Conservation (phyloP, 768 basidiomycete genomes). For the Coprinopsis marcescibilis region DNA sequence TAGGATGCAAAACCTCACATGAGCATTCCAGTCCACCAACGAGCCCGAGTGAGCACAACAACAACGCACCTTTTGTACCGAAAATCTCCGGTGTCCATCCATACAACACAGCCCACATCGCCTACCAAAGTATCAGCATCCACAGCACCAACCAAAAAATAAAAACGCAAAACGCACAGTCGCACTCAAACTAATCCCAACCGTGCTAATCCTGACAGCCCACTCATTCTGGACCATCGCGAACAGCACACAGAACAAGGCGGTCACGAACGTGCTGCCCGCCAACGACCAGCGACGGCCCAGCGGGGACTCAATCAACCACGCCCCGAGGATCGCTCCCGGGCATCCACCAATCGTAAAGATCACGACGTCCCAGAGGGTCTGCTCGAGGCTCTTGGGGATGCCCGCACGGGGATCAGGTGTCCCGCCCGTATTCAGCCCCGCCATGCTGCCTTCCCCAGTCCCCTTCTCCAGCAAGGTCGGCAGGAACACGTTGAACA, state of each 20-base stretch:
- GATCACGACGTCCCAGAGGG: conserved; percentile 80
- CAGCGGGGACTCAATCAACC: conserved; percentile 62
- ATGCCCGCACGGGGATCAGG: conserved; percentile 13
- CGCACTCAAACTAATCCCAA: conserved; percentile 72
- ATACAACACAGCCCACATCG: conserved; percentile 87
- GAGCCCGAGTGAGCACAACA: neutral
- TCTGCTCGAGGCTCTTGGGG: conserved; percentile 49
- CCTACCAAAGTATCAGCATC: conserved; percentile 26
- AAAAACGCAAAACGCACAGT: conserved; percentile 39
- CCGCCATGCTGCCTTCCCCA: too few relatives aligned
- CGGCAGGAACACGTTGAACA: conserved; percentile 91
- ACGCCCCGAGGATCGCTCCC: conserved; percentile 83
- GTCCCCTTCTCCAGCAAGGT: conserved; percentile 70
- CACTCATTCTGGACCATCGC: conserved; percentile 49
- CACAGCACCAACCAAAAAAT: neutral
- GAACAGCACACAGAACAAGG: conserved; percentile 68
- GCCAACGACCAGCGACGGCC: conserved; percentile 72
- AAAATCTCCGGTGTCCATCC: conserved; percentile 91
- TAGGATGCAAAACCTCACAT: conserved; percentile 15
- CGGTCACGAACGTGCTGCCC: conserved; percentile 70
- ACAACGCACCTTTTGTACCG: conserved; percentile 57
- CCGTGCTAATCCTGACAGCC: conserved; percentile 61
- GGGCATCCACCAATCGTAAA: conserved; percentile 84
- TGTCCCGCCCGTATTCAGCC: too few relatives aligned
- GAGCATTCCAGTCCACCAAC: neutral